Percentiles rank a stretch among this genome's conserved stretches.
These are phyloP conservation scores for Herpetospermum pedunculosum DNA, from an alignment of 306 rosid species.

Conservation along the genomic window DNA sequence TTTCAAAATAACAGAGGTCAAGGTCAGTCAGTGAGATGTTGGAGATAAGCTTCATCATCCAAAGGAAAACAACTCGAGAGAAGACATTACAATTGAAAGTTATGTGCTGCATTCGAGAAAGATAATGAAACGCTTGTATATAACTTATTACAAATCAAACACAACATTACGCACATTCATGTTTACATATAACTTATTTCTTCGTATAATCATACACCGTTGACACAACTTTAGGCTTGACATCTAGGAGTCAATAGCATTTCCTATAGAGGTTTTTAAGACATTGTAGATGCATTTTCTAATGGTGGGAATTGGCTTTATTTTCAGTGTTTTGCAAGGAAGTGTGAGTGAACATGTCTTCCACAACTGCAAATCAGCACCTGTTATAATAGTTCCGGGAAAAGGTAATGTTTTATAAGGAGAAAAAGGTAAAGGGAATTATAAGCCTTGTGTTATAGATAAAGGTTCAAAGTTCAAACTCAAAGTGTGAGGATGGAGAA, in stretches of 20 bases:
- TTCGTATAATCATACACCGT: not conserved
- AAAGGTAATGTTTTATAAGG: constrained; percentile 29
- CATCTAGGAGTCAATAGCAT: not conserved
- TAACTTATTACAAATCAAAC: not conserved
- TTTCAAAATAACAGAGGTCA: not conserved
- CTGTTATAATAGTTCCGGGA: constrained; percentile 72
- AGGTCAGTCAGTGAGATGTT: not conserved
- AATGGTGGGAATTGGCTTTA: not conserved
- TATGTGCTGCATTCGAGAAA: not conserved
- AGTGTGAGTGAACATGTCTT: constrained; percentile 76
- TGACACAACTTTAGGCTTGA: not conserved
- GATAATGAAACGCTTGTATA: not conserved
- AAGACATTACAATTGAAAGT: not conserved
- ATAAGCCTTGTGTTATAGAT: not conserved
- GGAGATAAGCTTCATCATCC: not conserved
- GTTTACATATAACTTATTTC: not conserved
- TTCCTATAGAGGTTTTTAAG: not conserved
- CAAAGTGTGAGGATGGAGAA: constrained; percentile 28
- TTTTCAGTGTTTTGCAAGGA: constrained; percentile 64
- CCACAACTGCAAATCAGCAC: constrained; percentile 76
- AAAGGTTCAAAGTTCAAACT: not conserved
- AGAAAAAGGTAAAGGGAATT: no score
- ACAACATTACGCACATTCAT: not conserved
- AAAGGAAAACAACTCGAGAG: not conserved
- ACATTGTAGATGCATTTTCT: not conserved